Evolutionary conservation across 257 asterid species (phyloP).

Genomic region (Rhazya stricta): DNA sequence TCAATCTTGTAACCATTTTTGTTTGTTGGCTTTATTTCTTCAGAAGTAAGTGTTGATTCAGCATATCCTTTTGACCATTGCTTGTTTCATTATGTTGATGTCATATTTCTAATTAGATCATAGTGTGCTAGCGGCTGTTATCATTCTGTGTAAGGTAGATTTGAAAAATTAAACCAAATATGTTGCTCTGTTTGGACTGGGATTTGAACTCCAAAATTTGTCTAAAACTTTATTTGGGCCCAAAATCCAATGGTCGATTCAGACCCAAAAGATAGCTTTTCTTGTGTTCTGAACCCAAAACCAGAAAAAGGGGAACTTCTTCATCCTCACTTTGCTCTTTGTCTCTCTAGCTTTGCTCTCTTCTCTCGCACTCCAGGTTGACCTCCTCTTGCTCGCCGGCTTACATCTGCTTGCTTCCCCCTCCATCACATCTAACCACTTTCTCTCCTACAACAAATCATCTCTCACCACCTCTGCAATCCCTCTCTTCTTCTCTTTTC

Average conservation of each 20-base stretch:
- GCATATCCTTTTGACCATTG: not conserved
- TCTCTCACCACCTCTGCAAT: not conserved
- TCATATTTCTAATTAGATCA: not conserved
- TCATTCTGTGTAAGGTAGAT: not conserved
- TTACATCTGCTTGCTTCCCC: not conserved
- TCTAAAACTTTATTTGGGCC: not conserved
- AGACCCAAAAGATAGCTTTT: not conserved
- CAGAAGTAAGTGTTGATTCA: not conserved
- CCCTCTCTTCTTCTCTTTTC: not conserved
- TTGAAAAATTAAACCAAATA: not conserved
- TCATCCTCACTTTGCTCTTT: not conserved
- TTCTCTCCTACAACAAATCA: not conserved
- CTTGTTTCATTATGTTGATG: not conserved
- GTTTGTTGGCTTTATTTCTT: not conserved
- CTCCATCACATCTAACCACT: not conserved
- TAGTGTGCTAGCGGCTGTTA: not conserved
- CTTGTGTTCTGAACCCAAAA: not conserved
- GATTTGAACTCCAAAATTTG: not conserved
- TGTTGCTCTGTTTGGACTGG: not conserved
- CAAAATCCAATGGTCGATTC: not conserved
- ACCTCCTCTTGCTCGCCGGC: not conserved
- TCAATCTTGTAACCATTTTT: not conserved
- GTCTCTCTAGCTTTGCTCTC: not conserved
- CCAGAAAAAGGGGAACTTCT: not conserved
- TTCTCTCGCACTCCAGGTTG: not conserved